Conservation (phyloP, 2,329 filamentous ascomycete species). For the Phaeomoniella chlamydospora region DNA sequence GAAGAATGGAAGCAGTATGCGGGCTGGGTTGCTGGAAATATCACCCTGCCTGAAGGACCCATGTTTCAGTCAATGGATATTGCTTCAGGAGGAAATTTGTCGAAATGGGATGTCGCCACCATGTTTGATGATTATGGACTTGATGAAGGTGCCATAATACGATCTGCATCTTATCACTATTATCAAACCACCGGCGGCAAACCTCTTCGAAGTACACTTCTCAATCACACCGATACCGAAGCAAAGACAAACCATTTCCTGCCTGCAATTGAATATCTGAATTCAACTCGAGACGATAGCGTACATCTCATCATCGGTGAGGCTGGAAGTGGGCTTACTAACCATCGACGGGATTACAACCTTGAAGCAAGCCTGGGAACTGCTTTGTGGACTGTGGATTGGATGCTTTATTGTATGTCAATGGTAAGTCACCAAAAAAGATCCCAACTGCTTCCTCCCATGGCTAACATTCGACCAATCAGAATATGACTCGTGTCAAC, state of each 20-base stretch:
- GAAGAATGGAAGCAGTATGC: neutral
- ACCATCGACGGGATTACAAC: too few species aligned
- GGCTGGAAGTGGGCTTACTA: neutral
- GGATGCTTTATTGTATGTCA: neutral
- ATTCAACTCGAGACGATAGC: neutral
- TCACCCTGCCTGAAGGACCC: too few species aligned
- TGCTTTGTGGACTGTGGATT: neutral
- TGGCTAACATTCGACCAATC: too few species aligned
- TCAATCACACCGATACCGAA: neutral
- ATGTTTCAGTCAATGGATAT: too few species aligned
- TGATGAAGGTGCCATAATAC: too few species aligned
- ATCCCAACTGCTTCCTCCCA: too few species aligned
- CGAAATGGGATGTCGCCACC: too few species aligned
- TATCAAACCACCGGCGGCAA: slow-evolving; percentile 1
- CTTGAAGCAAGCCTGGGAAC: slow-evolving; percentile 1
- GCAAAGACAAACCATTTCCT: neutral
- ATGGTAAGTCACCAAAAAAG: too few species aligned
- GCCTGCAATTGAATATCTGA: neutral
- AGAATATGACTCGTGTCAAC: neutral
- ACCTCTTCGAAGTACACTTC: neutral
- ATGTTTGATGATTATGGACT: too few species aligned
- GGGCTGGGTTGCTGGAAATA: too few species aligned
- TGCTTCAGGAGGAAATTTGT: too few species aligned
- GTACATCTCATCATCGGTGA: neutral
- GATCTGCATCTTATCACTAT: too few species aligned